phyloP scores from a whole-genome alignment of 2,329 filamentous ascomycete genomes.

The Delphinella strobiligena region DNA sequence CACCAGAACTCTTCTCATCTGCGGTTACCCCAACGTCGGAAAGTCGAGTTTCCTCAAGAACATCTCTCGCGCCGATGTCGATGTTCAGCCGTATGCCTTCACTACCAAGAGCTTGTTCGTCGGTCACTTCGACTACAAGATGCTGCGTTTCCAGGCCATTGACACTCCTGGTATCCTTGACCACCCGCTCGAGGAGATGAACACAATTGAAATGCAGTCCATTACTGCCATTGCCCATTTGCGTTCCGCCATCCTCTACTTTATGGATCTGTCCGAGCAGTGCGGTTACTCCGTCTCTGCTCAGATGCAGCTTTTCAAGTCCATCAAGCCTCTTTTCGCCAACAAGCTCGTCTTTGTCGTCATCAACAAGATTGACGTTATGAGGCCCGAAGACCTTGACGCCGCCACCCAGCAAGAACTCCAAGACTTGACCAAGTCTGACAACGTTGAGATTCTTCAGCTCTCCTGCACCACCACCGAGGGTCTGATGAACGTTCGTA shows the following conservation, averaged over 20 bases:
- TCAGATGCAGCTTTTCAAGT: slow-evolving; percentile 90
- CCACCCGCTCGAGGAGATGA: slow-evolving; percentile 97
- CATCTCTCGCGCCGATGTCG: slow-evolving; percentile 87
- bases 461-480: slow-evolving; percentile 92
- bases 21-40: slow-evolving; percentile 94
- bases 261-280: slow-evolving; percentile 95
- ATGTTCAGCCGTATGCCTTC: slow-evolving; percentile 96
- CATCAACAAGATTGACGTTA: slow-evolving; percentile 96
- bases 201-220: slow-evolving; percentile 98
- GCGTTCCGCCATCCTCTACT: slow-evolving; percentile 88
- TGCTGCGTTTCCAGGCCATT: slow-evolving; percentile 79
- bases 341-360: slow-evolving; percentile 97
- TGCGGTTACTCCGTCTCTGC: slow-evolving; percentile 88
- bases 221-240: slow-evolving; percentile 97
- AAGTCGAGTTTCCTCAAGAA: slow-evolving; percentile 93
- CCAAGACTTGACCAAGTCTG: slow-evolving; percentile 67
- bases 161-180: slow-evolving; percentile 98
- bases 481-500: slow-evolving; percentile 89
- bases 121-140: slow-evolving; percentile 96
- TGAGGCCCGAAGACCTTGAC: slow-evolving; percentile 76
- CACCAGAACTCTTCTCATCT: slow-evolving; percentile 88
- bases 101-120: slow-evolving; percentile 96
- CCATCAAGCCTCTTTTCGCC: slow-evolving; percentile 90
- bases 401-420: slow-evolving; percentile 65
- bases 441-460: slow-evolving; percentile 85